Conservation (phyloP, 257 asterid species). For the Galeopsis tetrahit region DNA sequence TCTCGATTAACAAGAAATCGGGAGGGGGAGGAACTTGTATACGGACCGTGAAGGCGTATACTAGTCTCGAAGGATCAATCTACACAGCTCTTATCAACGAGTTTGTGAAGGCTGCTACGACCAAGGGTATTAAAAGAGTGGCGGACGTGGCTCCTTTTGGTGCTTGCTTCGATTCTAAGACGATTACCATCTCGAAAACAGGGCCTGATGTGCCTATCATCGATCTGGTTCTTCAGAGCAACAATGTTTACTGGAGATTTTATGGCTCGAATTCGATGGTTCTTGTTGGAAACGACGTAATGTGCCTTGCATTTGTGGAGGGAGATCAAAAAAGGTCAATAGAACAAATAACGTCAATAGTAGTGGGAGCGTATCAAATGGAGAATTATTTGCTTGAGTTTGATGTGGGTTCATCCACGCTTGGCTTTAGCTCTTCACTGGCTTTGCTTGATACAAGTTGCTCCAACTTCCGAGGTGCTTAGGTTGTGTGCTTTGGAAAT, state of each 20-base stretch:
- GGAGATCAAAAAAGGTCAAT: slow-evolving; percentile 17
- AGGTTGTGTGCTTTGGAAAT: background rate
- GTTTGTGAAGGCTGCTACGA: slow-evolving; percentile 48
- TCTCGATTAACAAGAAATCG: slow-evolving; percentile 41
- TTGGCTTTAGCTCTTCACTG: slow-evolving; percentile 49
- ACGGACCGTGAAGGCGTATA: slow-evolving; percentile 23
- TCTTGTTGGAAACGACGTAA: slow-evolving; percentile 34
- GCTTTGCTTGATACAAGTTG: slow-evolving; percentile 43
- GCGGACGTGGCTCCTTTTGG: slow-evolving; percentile 56
- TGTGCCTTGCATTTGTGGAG: slow-evolving; percentile 59
- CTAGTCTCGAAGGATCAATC: slow-evolving; percentile 44
- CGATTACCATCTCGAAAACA: slow-evolving; percentile 24
- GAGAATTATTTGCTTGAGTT: slow-evolving; percentile 57
- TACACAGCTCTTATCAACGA: slow-evolving; percentile 40
- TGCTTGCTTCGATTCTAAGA: slow-evolving; percentile 49
- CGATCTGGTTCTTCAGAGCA: slow-evolving; percentile 41
- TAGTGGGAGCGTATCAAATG: slow-evolving; percentile 56
- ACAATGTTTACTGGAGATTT: slow-evolving; percentile 46
- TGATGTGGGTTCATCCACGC: slow-evolving; percentile 40
- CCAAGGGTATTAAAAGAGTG: slow-evolving; percentile 43
- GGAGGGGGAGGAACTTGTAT: slow-evolving; percentile 56
- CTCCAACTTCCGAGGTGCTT: slow-evolving; percentile 44
- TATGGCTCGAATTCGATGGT: slow-evolving; percentile 55
- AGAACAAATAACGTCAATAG: slow-evolving; percentile 45
- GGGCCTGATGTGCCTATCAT: slow-evolving; percentile 48